Conservation (phyloP, 2,329 filamentous ascomycete genomes). For the Aureobasidium sp. region DNA sequence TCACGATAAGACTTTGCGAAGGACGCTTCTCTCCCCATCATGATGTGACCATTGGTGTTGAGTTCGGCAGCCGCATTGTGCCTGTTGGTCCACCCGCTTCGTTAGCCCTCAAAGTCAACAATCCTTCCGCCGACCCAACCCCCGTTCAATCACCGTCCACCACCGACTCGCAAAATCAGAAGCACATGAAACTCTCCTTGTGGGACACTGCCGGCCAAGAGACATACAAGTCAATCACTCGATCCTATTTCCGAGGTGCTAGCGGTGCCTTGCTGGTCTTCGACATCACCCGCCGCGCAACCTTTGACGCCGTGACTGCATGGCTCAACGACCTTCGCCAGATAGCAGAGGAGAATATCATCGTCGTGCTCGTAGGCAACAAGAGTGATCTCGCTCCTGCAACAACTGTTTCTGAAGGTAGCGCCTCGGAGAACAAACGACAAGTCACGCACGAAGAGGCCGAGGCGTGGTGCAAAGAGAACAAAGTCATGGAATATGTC, state of each 20-base stretch:
- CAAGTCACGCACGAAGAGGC: slow-evolving; percentile 80
- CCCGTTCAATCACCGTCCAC: slow-evolving; percentile 18
- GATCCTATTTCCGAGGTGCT: slow-evolving; percentile 85
- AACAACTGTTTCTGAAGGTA: slow-evolving; percentile 30
- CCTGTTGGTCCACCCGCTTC: slow-evolving; percentile 79
- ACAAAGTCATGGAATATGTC: slow-evolving; percentile 86
- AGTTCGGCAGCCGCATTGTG: slow-evolving; percentile 90
- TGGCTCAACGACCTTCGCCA: slow-evolving; percentile 92
- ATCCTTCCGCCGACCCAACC: slow-evolving; percentile 29
- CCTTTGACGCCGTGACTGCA: slow-evolving; percentile 80
- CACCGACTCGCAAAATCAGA: slow-evolving; percentile 40
- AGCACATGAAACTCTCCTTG: slow-evolving; percentile 87
- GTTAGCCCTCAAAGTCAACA: slow-evolving; percentile 49
- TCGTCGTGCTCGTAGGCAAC: slow-evolving; percentile 91
- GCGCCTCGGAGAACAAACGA: slow-evolving; percentile 53
- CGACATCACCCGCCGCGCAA: slow-evolving; percentile 79
- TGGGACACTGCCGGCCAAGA: slow-evolving; percentile 98
- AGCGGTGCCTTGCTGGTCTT: slow-evolving; percentile 80
- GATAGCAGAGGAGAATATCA: slow-evolving; percentile 92
- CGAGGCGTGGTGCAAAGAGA: slow-evolving; percentile 77
- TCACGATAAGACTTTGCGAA: slow-evolving; percentile 93
- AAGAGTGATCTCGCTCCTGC: slow-evolving; percentile 71
- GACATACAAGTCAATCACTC: slow-evolving; percentile 93
- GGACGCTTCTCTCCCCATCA: slow-evolving; percentile 90
- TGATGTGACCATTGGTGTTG: slow-evolving; percentile 95